These are phyloP conservation scores for Trypethelium eluteriae DNA, from an alignment of 495 filamentous ascomycete genomes.

Conservation along the genomic window DNA sequence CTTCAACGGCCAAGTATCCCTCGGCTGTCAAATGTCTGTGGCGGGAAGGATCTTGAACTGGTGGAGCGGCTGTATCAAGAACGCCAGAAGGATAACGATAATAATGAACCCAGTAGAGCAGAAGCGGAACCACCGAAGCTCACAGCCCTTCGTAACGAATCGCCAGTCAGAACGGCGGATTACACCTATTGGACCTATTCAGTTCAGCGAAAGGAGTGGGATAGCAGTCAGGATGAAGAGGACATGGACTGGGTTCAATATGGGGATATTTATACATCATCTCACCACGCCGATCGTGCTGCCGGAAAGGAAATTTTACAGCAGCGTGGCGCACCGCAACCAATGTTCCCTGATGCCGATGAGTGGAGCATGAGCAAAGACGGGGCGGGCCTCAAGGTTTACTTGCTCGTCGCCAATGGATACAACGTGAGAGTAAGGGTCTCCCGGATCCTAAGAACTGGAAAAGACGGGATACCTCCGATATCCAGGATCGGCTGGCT, in stretches of 20 bases:
- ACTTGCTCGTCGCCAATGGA: neutral
- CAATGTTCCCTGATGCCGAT: constrained; percentile 4
- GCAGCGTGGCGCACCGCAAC: constrained; percentile 1
- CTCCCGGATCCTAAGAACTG: neutral
- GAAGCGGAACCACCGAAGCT: neutral
- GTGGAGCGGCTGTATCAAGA: neutral
- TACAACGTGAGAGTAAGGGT: neutral
- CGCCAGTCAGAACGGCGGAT: neutral
- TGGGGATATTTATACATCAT: neutral
- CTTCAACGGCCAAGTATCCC: neutral
- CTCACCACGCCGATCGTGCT: neutral
- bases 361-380: neutral
- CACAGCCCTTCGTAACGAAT: neutral
- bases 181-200: neutral
- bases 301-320: neutral
- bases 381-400: neutral
- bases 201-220: neutral
- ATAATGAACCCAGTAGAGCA: neutral
- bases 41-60: neutral
- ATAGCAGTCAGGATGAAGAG: neutral
- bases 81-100: neutral
- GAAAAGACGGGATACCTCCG: neutral
- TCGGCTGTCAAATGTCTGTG: neutral
- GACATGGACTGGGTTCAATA: neutral
- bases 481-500: neutral